Evolutionary conservation across 2,329 filamentous ascomycete species (phyloP).

Genomic region (Apiospora phragmitis): DNA sequence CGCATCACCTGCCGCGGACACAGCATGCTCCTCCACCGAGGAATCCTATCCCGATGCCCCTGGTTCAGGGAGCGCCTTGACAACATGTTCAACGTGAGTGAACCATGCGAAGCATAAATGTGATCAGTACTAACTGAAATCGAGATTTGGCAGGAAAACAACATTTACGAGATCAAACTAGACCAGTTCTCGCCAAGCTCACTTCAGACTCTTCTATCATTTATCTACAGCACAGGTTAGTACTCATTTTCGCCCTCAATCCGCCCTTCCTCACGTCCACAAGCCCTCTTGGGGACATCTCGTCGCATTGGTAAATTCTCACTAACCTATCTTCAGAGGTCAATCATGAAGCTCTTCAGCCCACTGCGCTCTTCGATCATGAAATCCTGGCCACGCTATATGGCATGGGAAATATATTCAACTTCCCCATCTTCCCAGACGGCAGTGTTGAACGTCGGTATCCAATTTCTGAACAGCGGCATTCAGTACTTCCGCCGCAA

Average conservation of each 20-base stretch:
- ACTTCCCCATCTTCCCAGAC: not conserved
- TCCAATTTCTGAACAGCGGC: not conserved
- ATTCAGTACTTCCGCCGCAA: too few relatives aligned
- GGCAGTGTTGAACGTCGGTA: not conserved
- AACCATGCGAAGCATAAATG: accelerated
- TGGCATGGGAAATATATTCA: not conserved
- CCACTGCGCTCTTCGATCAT: not conserved
- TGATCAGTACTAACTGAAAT: not conserved
- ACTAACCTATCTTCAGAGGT: not conserved
- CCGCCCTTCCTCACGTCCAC: too few relatives aligned
- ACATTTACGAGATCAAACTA: not conserved
- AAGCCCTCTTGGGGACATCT: too few relatives aligned
- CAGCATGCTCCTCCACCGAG: not conserved
- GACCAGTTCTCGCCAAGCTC: not conserved
- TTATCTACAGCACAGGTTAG: not conserved
- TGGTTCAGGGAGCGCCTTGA: not conserved
- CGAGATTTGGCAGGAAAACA: not conserved
- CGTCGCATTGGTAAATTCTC: too few relatives aligned
- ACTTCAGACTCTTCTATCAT: not conserved
- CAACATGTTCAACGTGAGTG: not conserved
- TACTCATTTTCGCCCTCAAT: not conserved
- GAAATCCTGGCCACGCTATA: not conserved
- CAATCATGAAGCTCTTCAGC: not conserved
- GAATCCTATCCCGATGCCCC: not conserved
- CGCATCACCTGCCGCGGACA: not conserved